Evolutionary conservation across 2,329 filamentous ascomycete genomes (phyloP), one percentile per base, ranked within the genome.

Genomic region (Fusarium liriodendri): DNA sequence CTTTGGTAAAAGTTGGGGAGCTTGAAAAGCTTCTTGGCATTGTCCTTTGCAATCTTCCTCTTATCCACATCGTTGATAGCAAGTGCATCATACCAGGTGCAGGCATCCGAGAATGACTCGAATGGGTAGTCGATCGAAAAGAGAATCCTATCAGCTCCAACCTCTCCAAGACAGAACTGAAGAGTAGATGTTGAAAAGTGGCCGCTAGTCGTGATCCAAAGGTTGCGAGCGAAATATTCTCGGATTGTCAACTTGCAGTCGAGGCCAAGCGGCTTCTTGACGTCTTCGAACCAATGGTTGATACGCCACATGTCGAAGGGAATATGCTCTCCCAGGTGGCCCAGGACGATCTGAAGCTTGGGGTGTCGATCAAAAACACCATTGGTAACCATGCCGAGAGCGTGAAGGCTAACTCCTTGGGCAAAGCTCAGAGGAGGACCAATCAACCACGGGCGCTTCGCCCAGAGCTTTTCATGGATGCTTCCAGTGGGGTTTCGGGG

Each of bases 351-450:
- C 70, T 87, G 82, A 5, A 86, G 79, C 68, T 81, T 83, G 4
- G 86, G 86, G 64, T 85, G 82, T 22, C 85, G 80, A 65, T 88
- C 86, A 57, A 87, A 87, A n/a, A 87, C 84, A 54, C 86, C 86
- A 70, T 87, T 87, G 60, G 84, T 85, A 16, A 87, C 82, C 80
- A 88, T 84, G 18, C 85, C 84, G 13, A 92, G 82, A 0, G 87
- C 80, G 77, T 92, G 90, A 0, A 91, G 84, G 67, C 84, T 87
- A 64, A 92, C 89, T 7, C 87, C 89, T 1, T 90, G 86, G 4
- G 89, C 89, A 59, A 91, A 91, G 64, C 84, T 87, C 8, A 90
- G 83, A 0, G 89, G 89, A 1, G 89, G 89, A 0, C 90, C 90
- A 52, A 91, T 82, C 32, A 92, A 86, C 85, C 87, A 92, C 77